Percentiles rank a stretch among this genome's conserved stretches.
Conservation (phyloP, 768 basidiomycete genomes). For the Suillus spraguei region DNA sequence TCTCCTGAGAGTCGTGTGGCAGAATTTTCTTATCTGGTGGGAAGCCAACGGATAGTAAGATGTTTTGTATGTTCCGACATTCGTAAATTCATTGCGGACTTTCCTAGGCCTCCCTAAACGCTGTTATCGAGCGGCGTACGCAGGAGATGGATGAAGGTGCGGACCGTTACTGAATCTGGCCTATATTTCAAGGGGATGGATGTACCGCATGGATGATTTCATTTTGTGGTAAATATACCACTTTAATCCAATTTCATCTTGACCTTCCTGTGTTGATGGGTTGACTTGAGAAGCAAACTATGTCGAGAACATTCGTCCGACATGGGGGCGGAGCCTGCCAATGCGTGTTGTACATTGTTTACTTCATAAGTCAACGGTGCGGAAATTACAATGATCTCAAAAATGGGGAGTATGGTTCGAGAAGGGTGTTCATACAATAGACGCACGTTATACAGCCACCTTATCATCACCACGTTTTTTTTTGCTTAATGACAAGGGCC, state of each 20-base stretch:
- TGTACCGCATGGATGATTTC: not conserved
- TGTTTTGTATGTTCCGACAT: conserved; percentile 7
- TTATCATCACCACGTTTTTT: not conserved
- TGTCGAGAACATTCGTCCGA: not conserved
- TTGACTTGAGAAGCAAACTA: not conserved
- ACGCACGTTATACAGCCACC: not conserved
- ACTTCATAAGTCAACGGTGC: not conserved
- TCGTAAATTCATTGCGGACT: conserved; percentile 13
- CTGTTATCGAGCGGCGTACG: conserved; percentile 37
- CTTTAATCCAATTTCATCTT: too few relatives aligned
- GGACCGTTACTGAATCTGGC: conserved; percentile 12
- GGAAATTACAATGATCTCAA: not conserved
- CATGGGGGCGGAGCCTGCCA: not conserved
- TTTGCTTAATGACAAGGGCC: not conserved
- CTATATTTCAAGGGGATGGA: conserved; percentile 7
- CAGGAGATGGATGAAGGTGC: conserved; percentile 30
- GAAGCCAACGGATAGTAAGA: conserved; percentile 55
- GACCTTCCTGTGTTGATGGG: not conserved
- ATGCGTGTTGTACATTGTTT: not conserved
- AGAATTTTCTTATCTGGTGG: conserved; percentile 49
- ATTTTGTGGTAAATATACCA: not conserved
- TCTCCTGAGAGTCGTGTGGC: conserved; percentile 48
- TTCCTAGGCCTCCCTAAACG: conserved; percentile 37
- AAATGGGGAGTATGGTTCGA: not conserved
- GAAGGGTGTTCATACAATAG: not conserved